Evolutionary conservation across 2,329 filamentous ascomycete genomes (phyloP).

Genomic region (Cytospora mali): DNA sequence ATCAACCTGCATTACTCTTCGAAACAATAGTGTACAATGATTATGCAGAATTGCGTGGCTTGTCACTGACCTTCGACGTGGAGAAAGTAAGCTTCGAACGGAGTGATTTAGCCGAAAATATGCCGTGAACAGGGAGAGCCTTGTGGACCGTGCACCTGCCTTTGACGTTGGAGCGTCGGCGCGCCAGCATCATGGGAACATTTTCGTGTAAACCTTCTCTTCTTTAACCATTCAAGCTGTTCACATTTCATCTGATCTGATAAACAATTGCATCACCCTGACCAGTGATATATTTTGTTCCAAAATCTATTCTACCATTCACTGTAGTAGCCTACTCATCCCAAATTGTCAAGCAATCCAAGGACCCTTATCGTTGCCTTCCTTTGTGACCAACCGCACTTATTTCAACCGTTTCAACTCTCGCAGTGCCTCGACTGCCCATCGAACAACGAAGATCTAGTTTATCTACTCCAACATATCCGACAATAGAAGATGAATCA

Average conservation of each 20-base stretch:
- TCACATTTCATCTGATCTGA: not conserved
- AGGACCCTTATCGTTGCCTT: not conserved
- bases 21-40: too few relatives aligned
- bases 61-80: too few relatives aligned
- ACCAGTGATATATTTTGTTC: not conserved
- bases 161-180: too few relatives aligned
- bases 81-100: too few relatives aligned
- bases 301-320: not conserved
- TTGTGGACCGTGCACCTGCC: too few relatives aligned
- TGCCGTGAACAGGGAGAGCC: too few relatives aligned
- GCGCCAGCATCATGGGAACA: too few relatives aligned
- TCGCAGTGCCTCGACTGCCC: not conserved
- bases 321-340: not conserved
- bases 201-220: too few relatives aligned
- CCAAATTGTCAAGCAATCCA: not conserved
- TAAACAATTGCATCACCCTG: not conserved
- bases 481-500: constrained; percentile 21
- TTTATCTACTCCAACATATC: not conserved
- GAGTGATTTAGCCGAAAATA: too few relatives aligned
- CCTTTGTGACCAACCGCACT: not conserved
- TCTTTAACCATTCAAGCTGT: not conserved
- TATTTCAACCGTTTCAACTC: not conserved
- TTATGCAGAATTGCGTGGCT: too few relatives aligned
- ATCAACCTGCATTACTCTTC: too few relatives aligned
- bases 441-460: not conserved